Conservation (phyloP, 2,329 filamentous ascomycete species). For the Alternaria arborescens region DNA sequence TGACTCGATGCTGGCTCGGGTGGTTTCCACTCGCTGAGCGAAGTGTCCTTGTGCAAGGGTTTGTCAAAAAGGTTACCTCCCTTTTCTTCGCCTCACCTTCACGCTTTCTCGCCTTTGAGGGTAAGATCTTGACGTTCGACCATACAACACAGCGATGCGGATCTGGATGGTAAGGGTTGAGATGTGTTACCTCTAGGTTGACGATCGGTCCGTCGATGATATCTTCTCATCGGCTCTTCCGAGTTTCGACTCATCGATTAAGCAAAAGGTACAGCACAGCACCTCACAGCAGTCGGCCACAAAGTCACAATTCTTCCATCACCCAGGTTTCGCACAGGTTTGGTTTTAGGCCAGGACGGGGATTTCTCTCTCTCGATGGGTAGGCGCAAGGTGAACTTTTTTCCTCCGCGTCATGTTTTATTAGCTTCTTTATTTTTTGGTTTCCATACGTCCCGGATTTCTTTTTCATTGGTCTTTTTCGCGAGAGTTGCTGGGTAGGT, state of each 20-base stretch:
- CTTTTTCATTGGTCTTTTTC: slow-evolving; percentile 8
- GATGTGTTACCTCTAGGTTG: background rate
- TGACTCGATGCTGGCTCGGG: slow-evolving; percentile 23
- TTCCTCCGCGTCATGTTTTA: slow-evolving; percentile 28
- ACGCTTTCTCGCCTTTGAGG: slow-evolving; percentile 45
- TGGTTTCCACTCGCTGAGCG: slow-evolving; percentile 15
- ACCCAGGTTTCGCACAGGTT: background rate
- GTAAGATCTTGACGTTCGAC: slow-evolving; percentile 43
- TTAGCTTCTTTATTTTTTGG: slow-evolving; percentile 15
- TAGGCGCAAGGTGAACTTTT: slow-evolving; percentile 39
- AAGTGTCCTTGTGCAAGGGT: slow-evolving; percentile 32
- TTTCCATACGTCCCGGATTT: background rate
- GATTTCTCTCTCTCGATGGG: slow-evolving; percentile 16
- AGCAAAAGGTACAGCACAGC: slow-evolving; percentile 1
- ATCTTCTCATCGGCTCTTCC: background rate
- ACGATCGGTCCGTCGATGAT: background rate
- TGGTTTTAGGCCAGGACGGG: background rate
- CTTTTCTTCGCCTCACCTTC: slow-evolving; percentile 37
- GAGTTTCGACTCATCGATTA: background rate
- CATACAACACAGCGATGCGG: slow-evolving; percentile 23
- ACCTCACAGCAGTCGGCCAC: no score
- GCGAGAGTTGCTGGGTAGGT: slow-evolving; percentile 31
- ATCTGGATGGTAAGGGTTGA: slow-evolving; percentile 39
- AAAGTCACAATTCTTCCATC: background rate
- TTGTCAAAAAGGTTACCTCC: slow-evolving; percentile 51